These are phyloP conservation scores for Osmanthus fragrans DNA, from an alignment of 257 asterid species.

Conservation along the genomic window DNA sequence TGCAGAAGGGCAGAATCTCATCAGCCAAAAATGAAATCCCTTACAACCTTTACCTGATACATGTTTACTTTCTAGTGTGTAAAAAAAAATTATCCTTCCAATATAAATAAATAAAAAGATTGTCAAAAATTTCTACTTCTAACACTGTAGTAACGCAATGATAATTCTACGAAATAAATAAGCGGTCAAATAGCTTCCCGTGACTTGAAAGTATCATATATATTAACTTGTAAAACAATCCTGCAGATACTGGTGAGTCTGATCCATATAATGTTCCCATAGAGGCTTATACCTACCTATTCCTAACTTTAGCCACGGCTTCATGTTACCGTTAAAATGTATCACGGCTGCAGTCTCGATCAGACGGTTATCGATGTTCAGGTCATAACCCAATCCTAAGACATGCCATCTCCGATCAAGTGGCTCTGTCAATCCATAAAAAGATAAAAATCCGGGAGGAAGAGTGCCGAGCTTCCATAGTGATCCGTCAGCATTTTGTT, in stretches of 20 bases:
- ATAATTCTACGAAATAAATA: neutral
- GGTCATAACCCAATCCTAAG: constrained; percentile 27
- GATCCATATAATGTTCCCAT: constrained; percentile 23
- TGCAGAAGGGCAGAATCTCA: constrained; percentile 24
- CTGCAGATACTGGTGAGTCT: constrained; percentile 10
- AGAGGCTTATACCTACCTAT: constrained; percentile 17
- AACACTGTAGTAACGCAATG: constrained; percentile 17
- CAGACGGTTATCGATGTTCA: neutral
- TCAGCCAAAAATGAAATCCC: constrained; percentile 28
- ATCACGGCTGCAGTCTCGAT: constrained; percentile 27
- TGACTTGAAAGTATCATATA: neutral
- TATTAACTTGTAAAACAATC: constrained; percentile 15
- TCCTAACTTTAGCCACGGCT: constrained; percentile 28
- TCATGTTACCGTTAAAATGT: constrained; percentile 30
- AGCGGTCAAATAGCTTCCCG: neutral
- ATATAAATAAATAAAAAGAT: constrained; percentile 12
- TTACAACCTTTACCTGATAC: constrained; percentile 28
- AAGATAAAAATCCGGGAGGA: constrained; percentile 19
- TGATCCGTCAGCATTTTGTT: constrained; percentile 18
- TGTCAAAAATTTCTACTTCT: constrained; percentile 18
- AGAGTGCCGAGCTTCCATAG: constrained; percentile 26
- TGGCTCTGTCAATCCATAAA: constrained; percentile 28
- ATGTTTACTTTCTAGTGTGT: constrained; percentile 21
- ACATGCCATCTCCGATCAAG: constrained; percentile 33
- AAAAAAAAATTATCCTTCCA: constrained; percentile 17